Conservation (phyloP, 164 flowering plant species). For the Nymphaea colorata region DNA sequence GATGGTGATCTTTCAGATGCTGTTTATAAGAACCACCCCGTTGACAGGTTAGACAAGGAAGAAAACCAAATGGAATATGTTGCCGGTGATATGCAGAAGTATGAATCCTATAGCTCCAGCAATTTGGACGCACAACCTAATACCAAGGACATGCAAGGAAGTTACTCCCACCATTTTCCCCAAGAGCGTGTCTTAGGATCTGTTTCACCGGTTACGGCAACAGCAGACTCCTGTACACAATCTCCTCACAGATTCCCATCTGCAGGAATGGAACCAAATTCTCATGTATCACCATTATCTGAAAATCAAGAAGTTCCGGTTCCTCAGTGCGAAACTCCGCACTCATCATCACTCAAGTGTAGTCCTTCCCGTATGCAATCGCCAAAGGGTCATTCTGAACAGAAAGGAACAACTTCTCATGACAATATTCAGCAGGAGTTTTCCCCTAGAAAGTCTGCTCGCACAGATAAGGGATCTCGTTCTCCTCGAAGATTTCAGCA, state of each 20-base stretch:
- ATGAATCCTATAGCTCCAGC: neutral
- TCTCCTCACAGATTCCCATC: constrained; percentile 1
- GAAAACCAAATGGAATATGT: neutral
- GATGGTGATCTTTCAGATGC: neutral
- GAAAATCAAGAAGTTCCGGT: neutral
- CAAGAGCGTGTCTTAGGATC: constrained; percentile 5
- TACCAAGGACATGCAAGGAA: constrained; percentile 3
- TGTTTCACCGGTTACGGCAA: constrained; percentile 9
- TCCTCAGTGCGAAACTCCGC: neutral
- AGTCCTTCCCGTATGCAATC: neutral
- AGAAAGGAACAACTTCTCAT: constrained; percentile 3
- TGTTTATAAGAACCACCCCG: neutral
- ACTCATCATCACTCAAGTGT: neutral
- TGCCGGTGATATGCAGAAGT: neutral
- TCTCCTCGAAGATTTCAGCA: constrained; percentile 15
- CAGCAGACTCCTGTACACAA: constrained; percentile 11
- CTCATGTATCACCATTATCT: constrained; percentile 6
- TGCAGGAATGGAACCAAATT: constrained; percentile 2
- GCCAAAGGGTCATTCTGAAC: neutral
- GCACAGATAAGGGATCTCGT: constrained; percentile 6
- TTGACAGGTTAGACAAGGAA: neutral
- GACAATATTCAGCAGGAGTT: neutral
- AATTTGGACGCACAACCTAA: constrained; percentile 1
- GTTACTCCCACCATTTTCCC: constrained; percentile 5
- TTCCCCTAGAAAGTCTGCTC: neutral